Evolutionary conservation across 208 protist genomes (phyloP), one percentile per base, ranked within the genome.

Genomic region (Tritrichomonas foetus): DNA sequence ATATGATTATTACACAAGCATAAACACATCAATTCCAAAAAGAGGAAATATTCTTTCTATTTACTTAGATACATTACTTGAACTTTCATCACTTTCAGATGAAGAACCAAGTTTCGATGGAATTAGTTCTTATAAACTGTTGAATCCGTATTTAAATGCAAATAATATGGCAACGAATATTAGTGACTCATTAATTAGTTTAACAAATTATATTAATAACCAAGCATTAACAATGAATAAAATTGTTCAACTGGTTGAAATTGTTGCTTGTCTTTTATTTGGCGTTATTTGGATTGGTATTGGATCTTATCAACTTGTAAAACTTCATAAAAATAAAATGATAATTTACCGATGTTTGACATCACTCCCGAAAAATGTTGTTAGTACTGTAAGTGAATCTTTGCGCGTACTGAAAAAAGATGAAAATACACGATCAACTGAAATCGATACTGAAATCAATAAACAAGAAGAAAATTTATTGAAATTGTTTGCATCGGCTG

Each of bases 401-500:
- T 53, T 84, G 5, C 49, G 36, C 9, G 36, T 84, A 13, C 27
- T 84, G 3, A 84, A 84, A 20, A 44, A 53, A n/a, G 74, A 84
- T 11, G 25, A 78, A 3, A 14, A 78, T 14, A 11, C 0, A 39
- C 16, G n/a, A 9, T 47, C 27, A 47, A 49, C 41, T 14, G 36
- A 49, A 20, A 8, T 39, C 49, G 74, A 84, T 30, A 33, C 3
- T 13, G 41, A 84, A 84, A 53, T 84, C 5, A 84, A 53, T 25
- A 49, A 53, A 53, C 74, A 84, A 53, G 74, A 84, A 84, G 74
- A 84, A 84, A 84, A 84, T 25, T 47, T 84, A 44, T 44, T 84
- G 25, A 84, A 84, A 44, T 53, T 84, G 25, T 84, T 84, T 25
- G 36, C 74, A 25, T 39, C 74, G 33, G 36, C 74, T 27, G 14